Conservation (phyloP, 73 alveolate species). For the Paramecium octaurelia region DNA sequence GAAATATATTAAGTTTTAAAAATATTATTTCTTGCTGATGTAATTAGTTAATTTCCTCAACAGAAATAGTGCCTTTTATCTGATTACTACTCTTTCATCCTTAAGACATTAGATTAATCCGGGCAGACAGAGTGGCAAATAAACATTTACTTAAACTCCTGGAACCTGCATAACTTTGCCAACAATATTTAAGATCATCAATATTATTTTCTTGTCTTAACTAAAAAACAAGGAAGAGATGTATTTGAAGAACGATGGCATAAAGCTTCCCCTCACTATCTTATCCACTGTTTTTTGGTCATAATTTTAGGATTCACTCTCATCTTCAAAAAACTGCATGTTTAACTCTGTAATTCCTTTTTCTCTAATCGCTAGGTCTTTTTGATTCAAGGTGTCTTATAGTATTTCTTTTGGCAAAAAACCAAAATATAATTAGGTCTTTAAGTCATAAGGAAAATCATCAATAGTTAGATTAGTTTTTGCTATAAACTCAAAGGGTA, state of each 20-base stretch:
- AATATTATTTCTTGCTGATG: background rate
- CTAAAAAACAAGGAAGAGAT: background rate
- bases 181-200: background rate
- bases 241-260: slow-evolving; percentile 30
- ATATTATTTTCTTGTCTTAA: background rate
- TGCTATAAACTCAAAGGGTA: background rate
- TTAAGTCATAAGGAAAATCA: background rate
- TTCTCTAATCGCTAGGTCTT: slow-evolving; percentile 1
- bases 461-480: background rate
- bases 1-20: slow-evolving; percentile 13
- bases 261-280: background rate
- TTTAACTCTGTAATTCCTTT: background rate
- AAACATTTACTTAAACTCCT: slow-evolving; percentile 17
- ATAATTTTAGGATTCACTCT: background rate
- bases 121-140: background rate
- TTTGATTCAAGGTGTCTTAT: background rate
- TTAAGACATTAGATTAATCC: background rate
- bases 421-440: background rate
- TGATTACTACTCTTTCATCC: slow-evolving; percentile 6
- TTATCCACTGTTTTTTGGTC: background rate
- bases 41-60: background rate
- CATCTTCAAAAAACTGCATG: background rate
- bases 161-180: slow-evolving; percentile 11
- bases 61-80: background rate
- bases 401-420: background rate